Evolutionary conservation across 2,329 filamentous ascomycete genomes (phyloP), one percentile per base, ranked within the genome.

Genomic region (Chrysoporthe cubensis): DNA sequence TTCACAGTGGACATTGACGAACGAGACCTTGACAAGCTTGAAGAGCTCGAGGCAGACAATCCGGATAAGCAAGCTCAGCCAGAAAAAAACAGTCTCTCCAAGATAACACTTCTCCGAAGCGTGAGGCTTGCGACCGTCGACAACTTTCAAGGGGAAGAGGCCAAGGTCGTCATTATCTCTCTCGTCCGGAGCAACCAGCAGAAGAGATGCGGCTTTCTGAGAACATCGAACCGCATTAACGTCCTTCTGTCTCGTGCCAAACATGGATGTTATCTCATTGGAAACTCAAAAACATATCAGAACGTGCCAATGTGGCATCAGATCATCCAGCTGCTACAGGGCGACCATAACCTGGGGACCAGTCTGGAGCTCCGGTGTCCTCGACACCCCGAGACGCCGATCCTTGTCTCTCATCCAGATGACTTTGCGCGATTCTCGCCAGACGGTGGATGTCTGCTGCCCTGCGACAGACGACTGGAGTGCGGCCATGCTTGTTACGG

Each of bases 111-210:
- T 0, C 73, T 83, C 0, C 78, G 85, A 34, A 80, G 79, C 1
- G 75, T 91, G 2, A 79, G 86, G 4, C 76, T 90, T 0, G 88
- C 90, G 0, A 93, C 89, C 0, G 85, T 93, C 0, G 90, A 92
- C 75, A 94, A 93, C 71, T 94, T 92, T 66, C 90, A 94, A 72
- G 91, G 91, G 0, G 91, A 94, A 73, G 91, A 94, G 73, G 88
- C 88, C 1, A 89, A 91, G 63, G 80, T 94, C 9, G 81, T 94
- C 0, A 80, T 94, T 2, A 80, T 94, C 0, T 91, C 89, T 0
- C 79, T 94, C 0, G 90, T 93, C 0, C 85, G 91, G 52, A 92
- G 90, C 77, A 94, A 94, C 71, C 69, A 75, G 0, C 72, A 84
- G 8, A 79, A 78, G 9, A 85, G 83, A 6, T 84, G 85, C 21